A percentile compares a stretch with the other conserved stretches of the same genome.
Conservation (phyloP, 169 alveolate species). For the Cryptosporidium canis region DNA sequence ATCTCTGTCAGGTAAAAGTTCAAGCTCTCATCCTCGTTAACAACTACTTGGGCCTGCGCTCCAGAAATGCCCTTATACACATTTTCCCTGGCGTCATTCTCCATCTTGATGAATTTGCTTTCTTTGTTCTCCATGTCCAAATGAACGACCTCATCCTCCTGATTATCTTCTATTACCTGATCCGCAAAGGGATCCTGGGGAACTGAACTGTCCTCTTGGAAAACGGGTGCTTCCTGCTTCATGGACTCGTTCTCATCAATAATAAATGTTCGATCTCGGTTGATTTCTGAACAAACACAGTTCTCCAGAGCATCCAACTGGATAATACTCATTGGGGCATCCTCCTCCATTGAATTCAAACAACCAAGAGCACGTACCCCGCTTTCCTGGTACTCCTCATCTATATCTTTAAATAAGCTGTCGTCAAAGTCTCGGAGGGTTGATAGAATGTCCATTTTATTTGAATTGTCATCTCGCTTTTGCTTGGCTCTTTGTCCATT, state of each 20-base stretch:
- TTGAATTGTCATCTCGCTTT: neutral
- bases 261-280: neutral
- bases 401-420: neutral
- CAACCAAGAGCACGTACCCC: neutral
- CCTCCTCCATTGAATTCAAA: neutral
- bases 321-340: neutral
- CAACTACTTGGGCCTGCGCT: neutral
- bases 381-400: neutral
- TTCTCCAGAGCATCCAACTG: neutral
- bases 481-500: neutral
- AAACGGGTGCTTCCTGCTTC: neutral
- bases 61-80: neutral
- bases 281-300: neutral
- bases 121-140: neutral
- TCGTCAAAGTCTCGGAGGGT: constrained; percentile 27
- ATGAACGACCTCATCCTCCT: neutral
- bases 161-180: neutral
- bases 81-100: neutral
- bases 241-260: neutral
- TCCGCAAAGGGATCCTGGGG: neutral
- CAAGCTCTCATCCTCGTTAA: neutral
- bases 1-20: constrained; percentile 52
- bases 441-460: constrained; percentile 10
- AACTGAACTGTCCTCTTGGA: neutral
- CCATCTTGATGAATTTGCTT: neutral